Evolutionary conservation across 768 basidiomycete genomes (phyloP).

Genomic region (Dioszegia crocea): DNA sequence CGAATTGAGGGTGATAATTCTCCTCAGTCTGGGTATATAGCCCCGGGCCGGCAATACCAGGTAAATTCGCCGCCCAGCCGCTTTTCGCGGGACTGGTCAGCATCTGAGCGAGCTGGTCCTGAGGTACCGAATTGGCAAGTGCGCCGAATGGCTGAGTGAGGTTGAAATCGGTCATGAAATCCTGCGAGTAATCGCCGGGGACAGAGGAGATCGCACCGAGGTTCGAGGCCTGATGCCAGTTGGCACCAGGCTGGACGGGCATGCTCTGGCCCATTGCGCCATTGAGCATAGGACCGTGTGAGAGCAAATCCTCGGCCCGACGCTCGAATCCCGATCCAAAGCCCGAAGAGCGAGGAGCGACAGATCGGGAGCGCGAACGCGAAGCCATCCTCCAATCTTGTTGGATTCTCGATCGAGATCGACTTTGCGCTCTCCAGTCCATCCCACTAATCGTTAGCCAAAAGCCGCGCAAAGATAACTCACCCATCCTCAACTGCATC

Average conservation of each 20-base stretch:
- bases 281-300: constrained; percentile 4
- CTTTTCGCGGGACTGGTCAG: constrained; percentile 8
- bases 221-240: background rate
- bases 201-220: background rate
- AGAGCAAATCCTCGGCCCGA: constrained; percentile 49
- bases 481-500: constrained; percentile 12
- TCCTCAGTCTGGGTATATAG: constrained; percentile 42
- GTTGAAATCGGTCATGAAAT: background rate
- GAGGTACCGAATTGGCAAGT: constrained; percentile 16
- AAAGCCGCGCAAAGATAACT: background rate
- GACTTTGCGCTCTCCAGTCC: constrained; percentile 59
- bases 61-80: constrained; percentile 25
- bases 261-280: constrained; percentile 4
- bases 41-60: constrained; percentile 46
- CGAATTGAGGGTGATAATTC: constrained; percentile 49
- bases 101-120: constrained; percentile 1
- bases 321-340: constrained; percentile 40
- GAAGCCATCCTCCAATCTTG: constrained; percentile 22
- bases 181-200: constrained; percentile 2
- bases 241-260: background rate
- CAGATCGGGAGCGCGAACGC: constrained; percentile 49
- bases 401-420: constrained; percentile 57
- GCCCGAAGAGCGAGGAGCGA: constrained; percentile 54
- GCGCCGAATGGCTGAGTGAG: constrained; percentile 8
- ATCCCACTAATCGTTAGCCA: constrained; percentile 31